phyloP scores from a whole-genome alignment of 1,284 basidiomycete genomes.

The Ceratobasidium sp. region DNA sequence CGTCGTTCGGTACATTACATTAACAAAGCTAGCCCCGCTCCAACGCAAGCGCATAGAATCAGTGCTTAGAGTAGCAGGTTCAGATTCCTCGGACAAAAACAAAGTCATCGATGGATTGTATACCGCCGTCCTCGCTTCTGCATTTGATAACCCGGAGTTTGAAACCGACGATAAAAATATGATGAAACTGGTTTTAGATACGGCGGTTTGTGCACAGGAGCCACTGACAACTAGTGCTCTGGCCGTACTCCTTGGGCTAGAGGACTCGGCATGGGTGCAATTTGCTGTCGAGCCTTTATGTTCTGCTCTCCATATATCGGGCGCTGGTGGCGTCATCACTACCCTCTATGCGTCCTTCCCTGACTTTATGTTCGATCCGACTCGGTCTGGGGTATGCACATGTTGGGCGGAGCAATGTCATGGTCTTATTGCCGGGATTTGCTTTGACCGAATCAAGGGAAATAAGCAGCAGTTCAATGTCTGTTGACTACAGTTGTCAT shows the following conservation, averaged over 20 bases:
- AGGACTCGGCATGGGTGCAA: background rate
- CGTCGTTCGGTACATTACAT: conserved; percentile 2
- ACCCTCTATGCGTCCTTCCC: conserved; percentile 11
- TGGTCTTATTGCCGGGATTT: background rate
- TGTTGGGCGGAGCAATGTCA: background rate
- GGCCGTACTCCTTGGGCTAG: background rate
- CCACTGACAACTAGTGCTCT: background rate
- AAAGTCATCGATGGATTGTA: background rate
- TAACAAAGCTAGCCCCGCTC: background rate
- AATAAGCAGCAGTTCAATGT: conserved; percentile 3
- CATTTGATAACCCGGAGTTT: background rate
- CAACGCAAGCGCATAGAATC: background rate
- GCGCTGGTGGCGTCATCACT: background rate
- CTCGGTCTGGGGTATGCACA: background rate
- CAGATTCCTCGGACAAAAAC: background rate
- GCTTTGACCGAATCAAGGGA: background rate
- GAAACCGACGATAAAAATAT: background rate
- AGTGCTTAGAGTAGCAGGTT: background rate
- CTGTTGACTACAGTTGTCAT: background rate
- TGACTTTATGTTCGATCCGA: background rate
- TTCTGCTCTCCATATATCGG: background rate
- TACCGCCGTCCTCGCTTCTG: background rate
- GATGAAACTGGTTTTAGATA: background rate
- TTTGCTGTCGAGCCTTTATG: background rate
- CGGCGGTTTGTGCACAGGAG: background rate